phyloP scores from a whole-genome alignment of 1,284 basidiomycete species.

The Termitomyces sp. region DNA sequence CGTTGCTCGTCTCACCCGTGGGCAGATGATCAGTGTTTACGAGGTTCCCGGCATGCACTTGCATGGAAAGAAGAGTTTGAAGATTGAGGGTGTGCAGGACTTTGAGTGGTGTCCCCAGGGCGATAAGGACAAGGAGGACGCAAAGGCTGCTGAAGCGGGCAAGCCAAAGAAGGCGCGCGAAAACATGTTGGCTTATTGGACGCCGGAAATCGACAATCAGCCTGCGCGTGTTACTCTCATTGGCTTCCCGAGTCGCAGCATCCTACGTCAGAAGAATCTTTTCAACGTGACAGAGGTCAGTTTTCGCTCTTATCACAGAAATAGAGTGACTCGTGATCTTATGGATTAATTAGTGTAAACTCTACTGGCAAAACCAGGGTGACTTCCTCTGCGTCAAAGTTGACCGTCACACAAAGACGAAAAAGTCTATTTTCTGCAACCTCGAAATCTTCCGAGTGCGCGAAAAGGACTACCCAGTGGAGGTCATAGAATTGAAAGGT shows the following conservation, averaged over 20 bases:
- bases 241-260: constrained; percentile 80
- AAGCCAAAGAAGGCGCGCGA: constrained; percentile 71
- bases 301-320: constrained; percentile 13
- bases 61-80: constrained; percentile 95
- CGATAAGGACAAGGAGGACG: constrained; percentile 81
- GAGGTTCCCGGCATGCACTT: constrained; percentile 93
- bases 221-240: constrained; percentile 95
- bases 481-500: constrained; percentile 97
- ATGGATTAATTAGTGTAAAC: constrained; percentile 71
- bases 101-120: constrained; percentile 98
- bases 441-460: constrained; percentile 97
- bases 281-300: constrained; percentile 96
- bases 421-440: constrained; percentile 99
- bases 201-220: constrained; percentile 94
- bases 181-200: constrained; percentile 98
- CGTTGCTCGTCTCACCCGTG: constrained; percentile 85
- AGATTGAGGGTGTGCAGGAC: constrained; percentile 97
- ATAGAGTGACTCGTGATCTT: not conserved
- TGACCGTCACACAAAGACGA: constrained; percentile 98
- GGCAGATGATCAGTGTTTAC: constrained; percentile 94
- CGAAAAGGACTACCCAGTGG: constrained; percentile 97
- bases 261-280: constrained; percentile 93
- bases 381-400: constrained; percentile 99
- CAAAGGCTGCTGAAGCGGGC: constrained; percentile 38
- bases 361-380: constrained; percentile 98